Conservation (phyloP, 1,284 basidiomycete genomes). For the Fomitopsis pinicola region DNA sequence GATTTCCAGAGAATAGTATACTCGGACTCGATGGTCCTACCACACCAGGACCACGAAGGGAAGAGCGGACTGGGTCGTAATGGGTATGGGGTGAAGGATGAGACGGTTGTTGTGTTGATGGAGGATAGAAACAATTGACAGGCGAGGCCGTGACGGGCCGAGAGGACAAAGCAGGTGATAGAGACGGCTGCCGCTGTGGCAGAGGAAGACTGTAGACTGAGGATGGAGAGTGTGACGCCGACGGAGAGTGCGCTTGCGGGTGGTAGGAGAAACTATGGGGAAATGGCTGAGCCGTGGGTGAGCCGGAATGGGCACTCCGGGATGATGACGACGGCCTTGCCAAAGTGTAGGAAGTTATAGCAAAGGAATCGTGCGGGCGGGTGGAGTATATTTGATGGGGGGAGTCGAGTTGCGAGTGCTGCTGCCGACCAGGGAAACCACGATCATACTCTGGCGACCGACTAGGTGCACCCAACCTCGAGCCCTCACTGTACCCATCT, state of each 20-base stretch:
- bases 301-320: conserved; percentile 12
- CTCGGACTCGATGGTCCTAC: conserved; percentile 5
- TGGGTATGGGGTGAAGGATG: conserved; percentile 9
- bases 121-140: conserved; percentile 10
- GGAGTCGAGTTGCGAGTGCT: conserved; percentile 13
- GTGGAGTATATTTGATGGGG: conserved; percentile 12
- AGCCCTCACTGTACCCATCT: neutral
- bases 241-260: conserved; percentile 10
- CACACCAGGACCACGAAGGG: neutral
- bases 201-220: conserved; percentile 6
- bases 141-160: conserved; percentile 13
- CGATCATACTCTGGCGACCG: conserved; percentile 7
- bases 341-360: conserved; percentile 8
- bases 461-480: neutral
- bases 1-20: neutral
- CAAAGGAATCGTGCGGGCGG: conserved; percentile 9
- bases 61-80: conserved; percentile 3
- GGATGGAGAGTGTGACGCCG: conserved; percentile 13
- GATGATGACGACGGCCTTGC: conserved; percentile 17
- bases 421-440: conserved; percentile 14
- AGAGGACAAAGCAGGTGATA: conserved; percentile 16
- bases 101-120: conserved; percentile 10
- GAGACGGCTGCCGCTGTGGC: conserved; percentile 10
- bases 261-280: conserved; percentile 10
- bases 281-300: conserved; percentile 8